Evolutionary conservation across 169 alveolate genomes (phyloP).

Genomic region (Eimeria maxima): DNA sequence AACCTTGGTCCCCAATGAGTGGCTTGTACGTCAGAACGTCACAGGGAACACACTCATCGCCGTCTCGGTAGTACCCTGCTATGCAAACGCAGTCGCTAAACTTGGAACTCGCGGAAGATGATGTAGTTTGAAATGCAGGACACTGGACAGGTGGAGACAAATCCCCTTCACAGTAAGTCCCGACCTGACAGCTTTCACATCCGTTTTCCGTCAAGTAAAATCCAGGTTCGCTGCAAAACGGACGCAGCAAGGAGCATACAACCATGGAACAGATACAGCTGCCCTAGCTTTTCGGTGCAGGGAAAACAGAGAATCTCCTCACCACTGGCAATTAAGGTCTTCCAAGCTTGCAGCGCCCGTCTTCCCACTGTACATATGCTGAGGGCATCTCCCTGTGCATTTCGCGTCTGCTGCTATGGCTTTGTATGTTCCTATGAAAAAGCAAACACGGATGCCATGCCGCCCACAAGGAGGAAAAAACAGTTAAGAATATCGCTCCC

Average conservation of each 20-base stretch:
- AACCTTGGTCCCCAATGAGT: constrained; percentile 63
- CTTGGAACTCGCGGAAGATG: constrained; percentile 30
- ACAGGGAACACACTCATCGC: constrained; percentile 74
- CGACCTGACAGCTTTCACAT: constrained; percentile 77
- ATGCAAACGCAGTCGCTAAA: constrained; percentile 75
- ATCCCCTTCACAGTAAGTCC: constrained; percentile 75
- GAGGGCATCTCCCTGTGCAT: constrained; percentile 82
- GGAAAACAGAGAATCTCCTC: background rate
- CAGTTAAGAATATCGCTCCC: background rate
- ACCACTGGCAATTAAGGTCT: constrained; percentile 78
- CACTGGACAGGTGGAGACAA: constrained; percentile 69
- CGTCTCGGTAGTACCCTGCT: constrained; percentile 72
- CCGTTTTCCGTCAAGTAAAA: constrained; percentile 58
- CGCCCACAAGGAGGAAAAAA: background rate
- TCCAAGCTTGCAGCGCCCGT: constrained; percentile 78
- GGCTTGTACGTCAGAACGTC: constrained; percentile 72
- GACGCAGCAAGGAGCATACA: background rate
- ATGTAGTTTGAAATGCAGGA: constrained; percentile 70
- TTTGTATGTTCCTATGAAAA: constrained; percentile 72
- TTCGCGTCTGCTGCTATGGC: constrained; percentile 77
- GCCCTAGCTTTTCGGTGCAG: background rate
- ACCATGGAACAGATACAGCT: background rate
- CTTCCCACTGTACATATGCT: constrained; percentile 77
- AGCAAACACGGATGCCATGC: background rate
- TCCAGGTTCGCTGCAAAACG: constrained; percentile 78